Percentiles rank a stretch among this genome's conserved stretches.
Evolutionary conservation across 345 rosid genomes (phyloP).

Genomic region (Erysimum cheiranthoides): DNA sequence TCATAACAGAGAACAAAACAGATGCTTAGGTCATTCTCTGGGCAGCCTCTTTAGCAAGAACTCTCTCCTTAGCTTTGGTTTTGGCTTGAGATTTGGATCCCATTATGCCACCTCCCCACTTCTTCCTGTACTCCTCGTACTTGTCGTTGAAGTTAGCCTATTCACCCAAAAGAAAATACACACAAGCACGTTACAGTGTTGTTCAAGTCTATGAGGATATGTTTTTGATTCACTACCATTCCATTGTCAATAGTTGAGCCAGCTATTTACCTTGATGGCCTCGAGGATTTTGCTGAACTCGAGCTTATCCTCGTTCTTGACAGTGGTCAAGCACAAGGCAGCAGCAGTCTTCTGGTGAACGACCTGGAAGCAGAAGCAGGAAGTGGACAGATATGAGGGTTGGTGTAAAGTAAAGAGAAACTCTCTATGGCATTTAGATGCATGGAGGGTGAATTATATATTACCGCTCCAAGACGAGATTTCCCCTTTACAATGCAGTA

Average conservation of each 20-base stretch:
- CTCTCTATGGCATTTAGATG: neutral
- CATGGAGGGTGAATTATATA: neutral
- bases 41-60: constrained; percentile 76
- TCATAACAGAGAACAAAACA: neutral
- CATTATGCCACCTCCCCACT: constrained; percentile 91
- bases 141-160: constrained; percentile 83
- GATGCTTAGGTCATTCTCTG: constrained; percentile 63
- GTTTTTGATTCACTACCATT: neutral
- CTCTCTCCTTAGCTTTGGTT: constrained; percentile 72
- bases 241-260: neutral
- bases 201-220: neutral
- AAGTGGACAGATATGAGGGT: neutral
- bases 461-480: constrained; percentile 75
- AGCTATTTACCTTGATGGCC: constrained; percentile 67
- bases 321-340: constrained; percentile 68
- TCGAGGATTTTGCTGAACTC: constrained; percentile 80
- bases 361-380: constrained; percentile 40
- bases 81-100: constrained; percentile 82
- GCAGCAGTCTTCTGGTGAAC: constrained; percentile 74
- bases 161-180: neutral
- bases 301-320: constrained; percentile 78
- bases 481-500: constrained; percentile 84
- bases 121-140: constrained; percentile 78
- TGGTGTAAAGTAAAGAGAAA: neutral
- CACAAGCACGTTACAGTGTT: neutral